phyloP scores from a whole-genome alignment of 345 rosid species.

The Garcia nutans region DNA sequence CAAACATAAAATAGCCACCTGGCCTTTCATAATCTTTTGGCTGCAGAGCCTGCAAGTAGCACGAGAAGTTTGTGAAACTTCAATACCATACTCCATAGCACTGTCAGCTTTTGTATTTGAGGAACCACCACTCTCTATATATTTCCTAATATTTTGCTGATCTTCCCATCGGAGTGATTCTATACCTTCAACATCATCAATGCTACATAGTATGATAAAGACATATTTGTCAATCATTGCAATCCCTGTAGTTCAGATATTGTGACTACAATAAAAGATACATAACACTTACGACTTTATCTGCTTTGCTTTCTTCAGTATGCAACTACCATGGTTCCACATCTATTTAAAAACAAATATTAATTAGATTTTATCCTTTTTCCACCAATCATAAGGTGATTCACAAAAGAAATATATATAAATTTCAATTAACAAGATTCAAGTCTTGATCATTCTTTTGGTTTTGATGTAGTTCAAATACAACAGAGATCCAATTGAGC shows the following conservation, averaged over 20 bases:
- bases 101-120: constrained; percentile 16
- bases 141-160: constrained; percentile 72
- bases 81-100: constrained; percentile 54
- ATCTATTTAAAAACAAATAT: constrained; percentile 43
- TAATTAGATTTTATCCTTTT: not conserved
- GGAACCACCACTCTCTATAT: constrained; percentile 50
- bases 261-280: constrained; percentile 3
- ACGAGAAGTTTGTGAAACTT: constrained; percentile 80
- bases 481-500: too few species aligned
- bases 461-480: not conserved
- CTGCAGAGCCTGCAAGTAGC: constrained; percentile 70
- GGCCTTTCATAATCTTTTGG: constrained; percentile 80
- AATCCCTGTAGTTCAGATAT: not conserved
- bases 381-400: not conserved
- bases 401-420: not conserved
- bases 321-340: constrained; percentile 88
- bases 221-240: constrained; percentile 5
- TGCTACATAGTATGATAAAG: constrained; percentile 35
- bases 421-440: too few species aligned
- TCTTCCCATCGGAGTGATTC: constrained; percentile 97
- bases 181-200: constrained; percentile 85
- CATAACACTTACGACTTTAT: constrained; percentile 60
- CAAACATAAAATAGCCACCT: constrained; percentile 39
- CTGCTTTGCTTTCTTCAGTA: constrained; percentile 72
- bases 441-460: not conserved